A percentile compares a stretch with the other conserved stretches of the same genome.
These are phyloP conservation scores for Xerocomus potaroensis DNA, from an alignment of 768 basidiomycete genomes.

Conservation along the genomic window DNA sequence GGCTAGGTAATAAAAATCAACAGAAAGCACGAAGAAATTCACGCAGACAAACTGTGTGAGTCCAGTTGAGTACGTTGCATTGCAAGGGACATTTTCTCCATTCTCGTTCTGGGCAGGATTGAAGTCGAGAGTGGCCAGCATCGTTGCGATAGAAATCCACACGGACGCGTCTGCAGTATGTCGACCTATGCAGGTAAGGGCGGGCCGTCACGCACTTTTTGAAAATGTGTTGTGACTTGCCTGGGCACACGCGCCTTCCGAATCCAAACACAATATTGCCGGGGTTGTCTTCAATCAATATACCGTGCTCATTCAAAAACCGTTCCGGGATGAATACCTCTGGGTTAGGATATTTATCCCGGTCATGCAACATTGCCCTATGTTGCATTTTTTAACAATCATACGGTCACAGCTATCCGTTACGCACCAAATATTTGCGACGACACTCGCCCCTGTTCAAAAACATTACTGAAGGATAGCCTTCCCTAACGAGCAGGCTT, in stretches of 20 bases:
- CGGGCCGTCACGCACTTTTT: no score
- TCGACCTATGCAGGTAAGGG: background rate
- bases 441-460: constrained; percentile 4
- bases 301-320: constrained; percentile 4
- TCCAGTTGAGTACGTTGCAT: background rate
- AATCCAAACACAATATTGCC: constrained; percentile 5
- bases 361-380: constrained; percentile 7
- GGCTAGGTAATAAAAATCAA: no score
- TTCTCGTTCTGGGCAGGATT: background rate
- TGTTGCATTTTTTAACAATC: no score
- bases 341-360: constrained; percentile 9
- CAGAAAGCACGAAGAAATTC: no score
- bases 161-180: background rate
- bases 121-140: background rate
- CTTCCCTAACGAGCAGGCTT: background rate
- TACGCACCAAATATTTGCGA: constrained; percentile 7
- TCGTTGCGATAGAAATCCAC: background rate
- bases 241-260: constrained; percentile 7
- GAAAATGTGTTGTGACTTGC: background rate
- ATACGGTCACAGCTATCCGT: no score
- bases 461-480: background rate
- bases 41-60: background rate
- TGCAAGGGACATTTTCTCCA: background rate
- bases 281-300: constrained; percentile 3
- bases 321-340: constrained; percentile 12